These are phyloP conservation scores for Lichtheimia corymbifera DNA, from an alignment of 371 early-diverging fungal species.

Conservation along the genomic window DNA sequence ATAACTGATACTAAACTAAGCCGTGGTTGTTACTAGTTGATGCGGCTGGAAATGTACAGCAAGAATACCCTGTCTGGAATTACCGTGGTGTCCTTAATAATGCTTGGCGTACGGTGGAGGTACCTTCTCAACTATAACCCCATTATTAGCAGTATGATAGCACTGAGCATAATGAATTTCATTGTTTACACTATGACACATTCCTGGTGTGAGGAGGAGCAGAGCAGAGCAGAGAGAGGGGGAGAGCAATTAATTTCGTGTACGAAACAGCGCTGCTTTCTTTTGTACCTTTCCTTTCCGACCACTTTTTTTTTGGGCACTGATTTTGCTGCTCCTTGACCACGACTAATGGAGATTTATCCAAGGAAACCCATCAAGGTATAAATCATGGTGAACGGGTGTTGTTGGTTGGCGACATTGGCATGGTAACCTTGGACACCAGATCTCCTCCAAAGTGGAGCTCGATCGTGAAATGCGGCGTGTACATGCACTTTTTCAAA, in stretches of 20 bases:
- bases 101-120: constrained; percentile 44
- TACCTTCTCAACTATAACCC: neutral
- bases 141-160: too few relatives aligned
- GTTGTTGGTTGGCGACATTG: neutral
- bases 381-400: neutral
- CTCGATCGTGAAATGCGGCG: constrained; percentile 41
- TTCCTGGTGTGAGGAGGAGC: too few relatives aligned
- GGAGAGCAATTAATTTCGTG: too few relatives aligned
- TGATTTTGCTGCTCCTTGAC: neutral
- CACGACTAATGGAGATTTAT: constrained; percentile 9
- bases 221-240: too few relatives aligned
- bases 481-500: constrained; percentile 22
- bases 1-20: neutral
- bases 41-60: constrained; percentile 77
- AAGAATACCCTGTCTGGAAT: constrained; percentile 80
- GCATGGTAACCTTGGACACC: neutral
- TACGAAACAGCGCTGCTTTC: neutral
- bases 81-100: constrained; percentile 87
- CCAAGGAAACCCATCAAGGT: constrained; percentile 13
- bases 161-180: too few relatives aligned
- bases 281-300: neutral
- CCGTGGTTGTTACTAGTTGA: constrained; percentile 45
- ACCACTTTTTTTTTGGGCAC: neutral
- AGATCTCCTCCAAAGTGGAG: constrained; percentile 32
- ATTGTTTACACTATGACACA: too few relatives aligned